Evolutionary conservation across 1,284 basidiomycete genomes (phyloP), one percentile per base, ranked within the genome.

Genomic region (Ganoderma resinaceum): DNA sequence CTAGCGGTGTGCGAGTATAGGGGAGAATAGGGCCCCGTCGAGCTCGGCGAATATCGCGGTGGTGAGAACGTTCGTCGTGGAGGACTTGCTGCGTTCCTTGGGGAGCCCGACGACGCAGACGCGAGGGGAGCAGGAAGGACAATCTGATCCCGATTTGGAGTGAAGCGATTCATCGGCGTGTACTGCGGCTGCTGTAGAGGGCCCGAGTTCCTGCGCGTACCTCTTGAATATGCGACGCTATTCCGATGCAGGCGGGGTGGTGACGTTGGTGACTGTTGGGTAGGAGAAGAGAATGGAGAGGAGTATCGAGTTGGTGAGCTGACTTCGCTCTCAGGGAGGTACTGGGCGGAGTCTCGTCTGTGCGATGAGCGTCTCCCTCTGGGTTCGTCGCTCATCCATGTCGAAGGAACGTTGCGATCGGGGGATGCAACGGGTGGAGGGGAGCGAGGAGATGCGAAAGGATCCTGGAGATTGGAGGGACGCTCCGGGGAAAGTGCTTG

Each of bases 41-140:
- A 60, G 42, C 49, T 65, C 18, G 68, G 66, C 37, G 65, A 53
- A n/a, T 62, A 59, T 11, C 42, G 61, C 26, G 64, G 59, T 6
- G 66, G 61, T 0, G 67, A 64, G 42, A 66, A 58, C 11, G 53
- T 46, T 23, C 49, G 52, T n/a, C 14, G 20, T 9, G 58, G 2
- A 3, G 57, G 33, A 8, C 33, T 40, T 8, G 53, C 49, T 42
- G n/a, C 9, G 33, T n/a, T 58, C 33, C 31, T n/a, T 5, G 33
- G 33, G 8, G 11, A 3, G 16, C 35, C 26, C 16, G 63, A 38
- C 16, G 65, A 40, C 1, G 58, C 52, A n/a, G 74, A 37, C 2
- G 72, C 73, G 4, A 76, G 67, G 38, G 70, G 75, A 1, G 74
- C 42, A 8, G 75, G 75, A 8, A 76, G 69, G 16, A 75, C 71